phyloP scores from a whole-genome alignment of 768 basidiomycete species.

The Serendipita sp. region DNA sequence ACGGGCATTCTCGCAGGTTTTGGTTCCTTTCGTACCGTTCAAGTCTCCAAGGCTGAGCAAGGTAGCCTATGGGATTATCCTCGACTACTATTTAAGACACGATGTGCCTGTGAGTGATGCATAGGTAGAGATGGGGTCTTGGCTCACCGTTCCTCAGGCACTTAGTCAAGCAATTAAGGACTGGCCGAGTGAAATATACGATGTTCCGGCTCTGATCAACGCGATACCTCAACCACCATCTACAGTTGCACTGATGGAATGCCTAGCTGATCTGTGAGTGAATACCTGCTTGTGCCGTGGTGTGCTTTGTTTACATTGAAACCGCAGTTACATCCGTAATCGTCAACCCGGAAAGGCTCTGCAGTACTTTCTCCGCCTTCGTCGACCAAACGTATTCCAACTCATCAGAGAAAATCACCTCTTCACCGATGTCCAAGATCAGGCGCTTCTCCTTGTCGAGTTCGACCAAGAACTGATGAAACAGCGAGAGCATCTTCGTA shows the following conservation, averaged over 20 bases:
- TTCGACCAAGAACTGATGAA: slow-evolving; percentile 68
- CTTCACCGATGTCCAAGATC: slow-evolving; percentile 89
- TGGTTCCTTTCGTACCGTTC: slow-evolving; percentile 83
- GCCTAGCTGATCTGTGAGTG: slow-evolving; percentile 69
- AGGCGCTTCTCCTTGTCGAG: slow-evolving; percentile 80
- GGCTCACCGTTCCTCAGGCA: slow-evolving; percentile 28
- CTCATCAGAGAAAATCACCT: slow-evolving; percentile 87
- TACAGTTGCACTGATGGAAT: slow-evolving; percentile 71
- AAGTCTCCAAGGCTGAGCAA: slow-evolving; percentile 63
- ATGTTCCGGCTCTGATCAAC: slow-evolving; percentile 73
- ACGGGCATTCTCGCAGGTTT: slow-evolving; percentile 38
- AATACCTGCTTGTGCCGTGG: slow-evolving; percentile 14
- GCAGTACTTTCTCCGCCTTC: slow-evolving; percentile 73
- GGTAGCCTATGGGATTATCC: slow-evolving; percentile 88
- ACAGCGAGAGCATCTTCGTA: not conserved
- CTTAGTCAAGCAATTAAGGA: slow-evolving; percentile 63
- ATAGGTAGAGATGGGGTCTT: not conserved
- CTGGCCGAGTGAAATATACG: slow-evolving; percentile 89
- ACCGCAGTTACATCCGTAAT: slow-evolving; percentile 61
- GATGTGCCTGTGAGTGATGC: slow-evolving; percentile 44
- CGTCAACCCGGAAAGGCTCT: slow-evolving; percentile 91
- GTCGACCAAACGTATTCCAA: slow-evolving; percentile 81
- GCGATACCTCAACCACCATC: slow-evolving; percentile 40
- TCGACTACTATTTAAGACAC: slow-evolving; percentile 68
- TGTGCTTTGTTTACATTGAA: not conserved